Percentiles rank a stretch among this genome's conserved stretches.
phyloP scores from a whole-genome alignment of 2,329 filamentous ascomycete genomes.

The Pseudogymnoascus sp. region DNA sequence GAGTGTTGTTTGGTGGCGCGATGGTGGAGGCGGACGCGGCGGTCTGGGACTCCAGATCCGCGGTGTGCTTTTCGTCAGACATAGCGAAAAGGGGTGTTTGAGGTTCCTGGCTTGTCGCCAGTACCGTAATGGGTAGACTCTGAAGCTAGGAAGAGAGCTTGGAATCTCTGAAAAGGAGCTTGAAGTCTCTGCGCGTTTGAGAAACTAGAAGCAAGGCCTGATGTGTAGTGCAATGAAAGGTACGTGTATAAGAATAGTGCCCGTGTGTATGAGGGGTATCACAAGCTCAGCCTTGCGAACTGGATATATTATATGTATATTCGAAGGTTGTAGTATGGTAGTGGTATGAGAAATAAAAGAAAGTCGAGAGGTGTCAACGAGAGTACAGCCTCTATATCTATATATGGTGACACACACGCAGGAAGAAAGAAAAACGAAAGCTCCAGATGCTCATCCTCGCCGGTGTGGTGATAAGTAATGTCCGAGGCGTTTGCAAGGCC shows the following conservation, averaged over 20 bases:
- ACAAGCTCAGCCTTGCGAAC: not conserved
- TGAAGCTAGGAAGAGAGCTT: not conserved
- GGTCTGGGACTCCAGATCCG: conserved; percentile 2
- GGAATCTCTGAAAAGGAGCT: not conserved
- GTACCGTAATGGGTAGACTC: not conserved
- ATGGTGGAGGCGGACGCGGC: not conserved
- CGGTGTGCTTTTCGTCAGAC: not conserved
- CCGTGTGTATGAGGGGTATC: not conserved
- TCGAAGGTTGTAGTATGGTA: no score
- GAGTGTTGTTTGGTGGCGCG: not conserved
- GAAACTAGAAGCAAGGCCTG: not conserved
- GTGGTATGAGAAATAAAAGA: not conserved
- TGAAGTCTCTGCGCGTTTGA: not conserved
- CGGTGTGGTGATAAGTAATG: not conserved
- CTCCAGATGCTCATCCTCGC: not conserved
- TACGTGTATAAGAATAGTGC: not conserved
- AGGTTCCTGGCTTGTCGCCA: not conserved
- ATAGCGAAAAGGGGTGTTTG: not conserved
- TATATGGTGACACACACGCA: not conserved
- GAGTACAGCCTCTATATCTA: not conserved
- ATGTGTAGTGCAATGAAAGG: not conserved
- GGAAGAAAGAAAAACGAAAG: not conserved
- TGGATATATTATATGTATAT: not conserved
- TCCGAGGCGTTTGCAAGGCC: not conserved
- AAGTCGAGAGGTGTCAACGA: not conserved